Conservation (phyloP, 2,329 filamentous ascomycete genomes). For the Aureobasidium namibiae region DNA sequence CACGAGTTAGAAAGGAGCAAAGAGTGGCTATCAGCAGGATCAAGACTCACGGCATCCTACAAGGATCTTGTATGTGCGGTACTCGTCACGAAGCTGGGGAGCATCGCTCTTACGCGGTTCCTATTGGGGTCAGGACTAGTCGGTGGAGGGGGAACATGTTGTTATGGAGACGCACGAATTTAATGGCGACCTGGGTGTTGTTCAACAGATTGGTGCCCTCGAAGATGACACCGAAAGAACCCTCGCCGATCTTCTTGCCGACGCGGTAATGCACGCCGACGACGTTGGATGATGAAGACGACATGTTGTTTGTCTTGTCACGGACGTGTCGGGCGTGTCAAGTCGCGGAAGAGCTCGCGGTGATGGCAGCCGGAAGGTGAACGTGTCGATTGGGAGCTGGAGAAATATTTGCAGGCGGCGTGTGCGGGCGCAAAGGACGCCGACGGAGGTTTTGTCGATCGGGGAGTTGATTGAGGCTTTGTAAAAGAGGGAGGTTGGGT, state of each 20-base stretch:
- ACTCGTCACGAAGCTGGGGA: constrained; percentile 94
- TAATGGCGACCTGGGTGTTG: constrained; percentile 98
- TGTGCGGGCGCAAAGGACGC: neutral
- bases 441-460: neutral
- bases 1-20: neutral
- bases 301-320: neutral
- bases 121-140: constrained; percentile 35
- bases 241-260: constrained; percentile 98
- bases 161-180: constrained; percentile 64
- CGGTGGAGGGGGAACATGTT: neutral
- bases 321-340: constrained; percentile 1
- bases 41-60: constrained; percentile 88
- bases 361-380: neutral
- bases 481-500: constrained; percentile 8
- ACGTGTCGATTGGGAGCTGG: neutral
- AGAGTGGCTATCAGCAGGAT: neutral
- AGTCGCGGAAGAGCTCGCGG: neutral
- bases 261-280: constrained; percentile 98
- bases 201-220: constrained; percentile 97
- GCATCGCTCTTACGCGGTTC: constrained; percentile 98
- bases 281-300: constrained; percentile 61
- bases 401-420: neutral
- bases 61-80: constrained; percentile 98
- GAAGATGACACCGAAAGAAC: constrained; percentile 95
- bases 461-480: neutral